Percentiles rank a stretch among this genome's conserved stretches.
These are phyloP conservation scores for Amoeboaphelidium protococcarum DNA, from an alignment of 371 early-diverging fungal genomes.

Conservation along the genomic window DNA sequence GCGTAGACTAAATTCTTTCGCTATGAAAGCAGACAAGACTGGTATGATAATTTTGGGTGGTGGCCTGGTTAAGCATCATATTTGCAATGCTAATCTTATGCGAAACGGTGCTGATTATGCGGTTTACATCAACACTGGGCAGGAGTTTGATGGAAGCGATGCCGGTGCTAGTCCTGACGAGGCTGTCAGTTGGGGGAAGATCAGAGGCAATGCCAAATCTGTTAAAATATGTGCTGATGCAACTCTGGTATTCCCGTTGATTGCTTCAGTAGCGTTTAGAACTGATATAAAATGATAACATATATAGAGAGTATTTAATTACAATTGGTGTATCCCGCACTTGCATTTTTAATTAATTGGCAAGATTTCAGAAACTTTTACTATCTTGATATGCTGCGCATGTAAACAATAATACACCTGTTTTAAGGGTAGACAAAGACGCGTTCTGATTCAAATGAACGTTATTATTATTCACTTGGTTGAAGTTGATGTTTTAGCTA, in stretches of 20 bases:
- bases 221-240: constrained; percentile 95
- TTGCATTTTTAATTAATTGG: no score
- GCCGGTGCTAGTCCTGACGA: constrained; percentile 97
- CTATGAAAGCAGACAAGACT: constrained; percentile 79
- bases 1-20: constrained; percentile 70
- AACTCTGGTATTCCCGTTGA: constrained; percentile 75
- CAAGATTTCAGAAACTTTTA: no score
- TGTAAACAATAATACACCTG: no score
- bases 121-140: constrained; percentile 93
- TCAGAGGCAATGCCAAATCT: constrained; percentile 49
- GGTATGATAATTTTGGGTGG: constrained; percentile 97
- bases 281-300: no score
- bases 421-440: no score
- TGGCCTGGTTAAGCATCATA: constrained; percentile 97
- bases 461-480: no score
- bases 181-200: constrained; percentile 99
- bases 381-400: no score
- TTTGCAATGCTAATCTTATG: constrained; percentile 98
- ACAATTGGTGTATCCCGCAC: no score
- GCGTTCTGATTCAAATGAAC: no score
- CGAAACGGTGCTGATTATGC: constrained; percentile 97
- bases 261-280: constrained; percentile 85
- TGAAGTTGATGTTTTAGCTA: no score
- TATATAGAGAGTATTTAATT: no score
- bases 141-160: constrained; percentile 98